Conservation (phyloP, 1,284 basidiomycete genomes). For the Volvariella surrecta region DNA sequence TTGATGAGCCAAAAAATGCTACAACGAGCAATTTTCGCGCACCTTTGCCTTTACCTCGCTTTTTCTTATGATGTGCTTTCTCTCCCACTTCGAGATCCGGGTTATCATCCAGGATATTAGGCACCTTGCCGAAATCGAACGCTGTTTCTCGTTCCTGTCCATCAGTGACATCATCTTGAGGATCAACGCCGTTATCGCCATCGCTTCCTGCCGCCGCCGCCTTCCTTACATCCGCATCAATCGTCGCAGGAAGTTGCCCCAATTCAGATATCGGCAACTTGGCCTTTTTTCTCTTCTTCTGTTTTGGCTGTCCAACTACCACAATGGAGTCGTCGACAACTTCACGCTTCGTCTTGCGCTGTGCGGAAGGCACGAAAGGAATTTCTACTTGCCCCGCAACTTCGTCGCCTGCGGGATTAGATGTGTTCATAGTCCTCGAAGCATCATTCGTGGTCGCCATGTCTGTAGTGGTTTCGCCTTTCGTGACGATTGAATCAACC, state of each 20-base stretch:
- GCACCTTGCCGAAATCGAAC: constrained; percentile 70
- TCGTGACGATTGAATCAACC: neutral
- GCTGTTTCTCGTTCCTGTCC: constrained; percentile 11
- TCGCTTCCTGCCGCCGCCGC: constrained; percentile 6
- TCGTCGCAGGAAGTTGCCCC: neutral
- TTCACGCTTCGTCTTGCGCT: constrained; percentile 29
- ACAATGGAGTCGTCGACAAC: constrained; percentile 50
- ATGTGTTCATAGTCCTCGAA: too few species aligned
- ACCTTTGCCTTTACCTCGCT: constrained; percentile 35
- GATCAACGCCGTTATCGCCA: constrained; percentile 8
- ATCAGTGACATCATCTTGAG: constrained; percentile 10
- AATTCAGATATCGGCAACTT: constrained; percentile 15
- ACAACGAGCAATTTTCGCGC: constrained; percentile 14
- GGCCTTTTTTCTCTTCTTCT: constrained; percentile 54
- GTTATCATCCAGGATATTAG: constrained; percentile 73
- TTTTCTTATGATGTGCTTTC: constrained; percentile 40
- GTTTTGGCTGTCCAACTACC: constrained; percentile 53
- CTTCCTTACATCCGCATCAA: constrained; percentile 10
- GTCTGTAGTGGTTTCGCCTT: too few species aligned
- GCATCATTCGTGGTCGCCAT: too few species aligned
- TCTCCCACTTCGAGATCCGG: constrained; percentile 29
- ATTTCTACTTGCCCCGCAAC: constrained; percentile 45
- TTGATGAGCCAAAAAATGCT: constrained; percentile 4
- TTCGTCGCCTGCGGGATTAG: constrained; percentile 5
- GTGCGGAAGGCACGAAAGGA: constrained; percentile 57